phyloP scores from a whole-genome alignment of 352 stramenopile genomes.

The Pilasporangium apinafurcum region DNA sequence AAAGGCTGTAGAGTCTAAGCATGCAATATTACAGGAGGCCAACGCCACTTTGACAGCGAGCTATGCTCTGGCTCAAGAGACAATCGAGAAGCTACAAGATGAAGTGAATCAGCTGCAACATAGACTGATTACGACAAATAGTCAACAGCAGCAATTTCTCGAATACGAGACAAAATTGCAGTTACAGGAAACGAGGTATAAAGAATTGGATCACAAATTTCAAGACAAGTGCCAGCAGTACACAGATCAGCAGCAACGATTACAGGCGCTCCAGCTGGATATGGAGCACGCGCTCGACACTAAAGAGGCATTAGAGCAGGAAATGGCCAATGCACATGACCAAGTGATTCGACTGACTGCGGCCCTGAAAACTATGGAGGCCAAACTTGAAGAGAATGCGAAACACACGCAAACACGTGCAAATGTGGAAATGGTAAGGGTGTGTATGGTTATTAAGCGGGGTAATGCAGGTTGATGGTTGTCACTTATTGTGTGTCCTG shows the following conservation, averaged over 20 bases:
- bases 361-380: constrained; percentile 37
- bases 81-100: constrained; percentile 23
- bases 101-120: constrained; percentile 19
- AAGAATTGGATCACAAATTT: constrained; percentile 21
- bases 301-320: constrained; percentile 24
- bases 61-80: constrained; percentile 19
- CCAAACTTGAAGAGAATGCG: constrained; percentile 26
- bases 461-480: neutral
- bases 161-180: constrained; percentile 38
- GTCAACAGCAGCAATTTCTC: constrained; percentile 14
- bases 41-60: constrained; percentile 20
- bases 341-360: constrained; percentile 40
- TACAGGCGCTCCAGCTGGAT: constrained; percentile 17
- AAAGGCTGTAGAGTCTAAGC: constrained; percentile 26
- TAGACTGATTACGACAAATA: constrained; percentile 11
- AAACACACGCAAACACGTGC: constrained; percentile 7
- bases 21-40: constrained; percentile 16
- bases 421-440: constrained; percentile 7
- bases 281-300: constrained; percentile 10
- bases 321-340: constrained; percentile 30
- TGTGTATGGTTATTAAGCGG: neutral
- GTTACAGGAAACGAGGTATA: constrained; percentile 23
- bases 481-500: neutral
- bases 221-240: constrained; percentile 9
- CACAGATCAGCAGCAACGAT: constrained; percentile 5